Base-by-base conservation (phyloP, 2,329 filamentous ascomycete species). In the Cordyceps militaris region DNA sequence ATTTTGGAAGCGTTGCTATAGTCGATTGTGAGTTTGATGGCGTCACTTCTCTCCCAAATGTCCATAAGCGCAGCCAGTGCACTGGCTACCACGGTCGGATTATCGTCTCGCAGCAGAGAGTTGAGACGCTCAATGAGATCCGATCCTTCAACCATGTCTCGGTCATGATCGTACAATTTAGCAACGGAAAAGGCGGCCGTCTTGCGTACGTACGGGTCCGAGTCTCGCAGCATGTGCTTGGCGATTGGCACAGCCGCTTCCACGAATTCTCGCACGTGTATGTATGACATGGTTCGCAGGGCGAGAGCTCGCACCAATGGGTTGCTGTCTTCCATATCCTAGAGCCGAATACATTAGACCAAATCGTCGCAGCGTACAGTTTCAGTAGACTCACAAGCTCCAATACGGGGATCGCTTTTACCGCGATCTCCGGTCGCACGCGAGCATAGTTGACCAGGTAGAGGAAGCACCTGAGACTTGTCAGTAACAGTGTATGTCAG, bases 1-100 rank as follows among this genome's bases (percentile, higher is more conserved):
- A 99, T 94, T 75, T 99, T 99, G 53, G 93, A 97, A 26, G 94
- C 94, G 73, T 96, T 99, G 61, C 85, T 85, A 70, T 99, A 97
- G 74, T 99, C 94, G 66, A 99, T 97, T 3, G 94, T 97, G 62
- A 99, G 84, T 71, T 96, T 97, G 73, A 99, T 99, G 59, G 89
- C 91, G 72, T 97, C 93, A 70, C 92, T 97, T 59, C 93, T 83
- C 71, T 97, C 94, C 94, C 94, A 99, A 51, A 99, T 97, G 72
- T 99, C 94, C 84, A 96, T 94, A 67, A 99, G 72, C 36, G 89
- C 82, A 26, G 94, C 93, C 61, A 99, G 74, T 7, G 95, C 92
- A 69, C 92, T 97, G 11, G 94, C 93, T 23, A 99, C 93, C 3
- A 99, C 94, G 0, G 94, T 99, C 0, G 94, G 93, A 67, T 99